These are phyloP conservation scores for Ogataea allantospora DNA, from an alignment of 805 yeast genomes.

Conservation along the genomic window DNA sequence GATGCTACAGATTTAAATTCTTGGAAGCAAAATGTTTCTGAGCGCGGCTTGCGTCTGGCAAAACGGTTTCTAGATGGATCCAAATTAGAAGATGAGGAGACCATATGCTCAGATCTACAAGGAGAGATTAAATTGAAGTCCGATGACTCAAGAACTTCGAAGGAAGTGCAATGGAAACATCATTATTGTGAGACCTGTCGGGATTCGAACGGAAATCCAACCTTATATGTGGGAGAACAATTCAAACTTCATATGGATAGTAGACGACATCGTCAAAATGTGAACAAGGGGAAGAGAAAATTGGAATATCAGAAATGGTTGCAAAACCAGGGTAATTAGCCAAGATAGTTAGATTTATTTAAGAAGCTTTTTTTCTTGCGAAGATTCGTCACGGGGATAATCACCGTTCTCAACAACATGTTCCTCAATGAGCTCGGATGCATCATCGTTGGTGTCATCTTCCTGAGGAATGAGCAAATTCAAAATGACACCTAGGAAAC, in stretches of 20 bases:
- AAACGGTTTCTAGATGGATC: slow-evolving; percentile 25
- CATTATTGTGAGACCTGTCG: slow-evolving; percentile 64
- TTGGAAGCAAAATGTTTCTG: slow-evolving; percentile 60
- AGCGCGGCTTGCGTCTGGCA: slow-evolving; percentile 54
- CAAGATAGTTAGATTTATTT: slow-evolving; percentile 5
- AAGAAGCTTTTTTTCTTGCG: slow-evolving; percentile 20
- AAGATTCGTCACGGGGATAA: slow-evolving; percentile 15
- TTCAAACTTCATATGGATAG: slow-evolving; percentile 70
- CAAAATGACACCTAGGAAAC: slow-evolving; percentile 50
- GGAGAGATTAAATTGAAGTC: slow-evolving; percentile 9
- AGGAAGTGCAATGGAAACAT: slow-evolving; percentile 56
- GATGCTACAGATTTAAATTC: slow-evolving; percentile 69
- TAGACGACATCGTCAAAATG: slow-evolving; percentile 60
- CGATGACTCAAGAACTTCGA: slow-evolving; percentile 5
- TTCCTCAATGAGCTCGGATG: slow-evolving; percentile 38
- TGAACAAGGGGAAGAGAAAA: slow-evolving; percentile 47
- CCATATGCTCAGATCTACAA: slow-evolving; percentile 21
- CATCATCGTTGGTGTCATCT: slow-evolving; percentile 45
- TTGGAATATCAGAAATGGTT: slow-evolving; percentile 50
- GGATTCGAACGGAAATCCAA: slow-evolving; percentile 50
- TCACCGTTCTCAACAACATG: slow-evolving; percentile 21
- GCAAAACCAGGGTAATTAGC: slow-evolving; percentile 1
- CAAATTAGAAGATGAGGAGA: slow-evolving; percentile 1
- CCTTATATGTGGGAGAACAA: slow-evolving; percentile 71
- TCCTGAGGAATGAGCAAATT: slow-evolving; percentile 51